Conservation (phyloP, 352 stramenopile genomes). For the Globisporangium ultimum region DNA sequence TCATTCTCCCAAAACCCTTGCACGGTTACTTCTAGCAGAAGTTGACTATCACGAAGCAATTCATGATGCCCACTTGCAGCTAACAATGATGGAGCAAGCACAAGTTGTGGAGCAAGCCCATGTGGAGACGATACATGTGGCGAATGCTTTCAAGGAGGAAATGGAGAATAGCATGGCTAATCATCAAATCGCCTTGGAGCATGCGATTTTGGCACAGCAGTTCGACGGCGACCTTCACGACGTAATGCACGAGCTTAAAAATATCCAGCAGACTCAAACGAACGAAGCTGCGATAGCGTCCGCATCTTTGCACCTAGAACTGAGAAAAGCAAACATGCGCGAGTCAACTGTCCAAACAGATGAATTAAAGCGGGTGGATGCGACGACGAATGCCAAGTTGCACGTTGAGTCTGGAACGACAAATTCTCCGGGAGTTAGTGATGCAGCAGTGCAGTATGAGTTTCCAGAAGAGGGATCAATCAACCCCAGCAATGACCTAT, state of each 20-base stretch:
- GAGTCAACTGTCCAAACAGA: conserved; percentile 60
- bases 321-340: conserved; percentile 26
- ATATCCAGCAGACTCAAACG: conserved; percentile 31
- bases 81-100: conserved; percentile 55
- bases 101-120: conserved; percentile 52
- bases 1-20: conserved; percentile 47
- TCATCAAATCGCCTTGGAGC: conserved; percentile 52
- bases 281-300: conserved; percentile 14
- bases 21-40: conserved; percentile 46
- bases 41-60: conserved; percentile 71
- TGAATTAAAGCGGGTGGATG: conserved; percentile 19
- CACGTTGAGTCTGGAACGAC: conserved; percentile 28
- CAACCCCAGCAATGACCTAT: not conserved
- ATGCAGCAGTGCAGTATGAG: conserved; percentile 37
- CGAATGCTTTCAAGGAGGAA: conserved; percentile 65
- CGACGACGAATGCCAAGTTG: conserved; percentile 36
- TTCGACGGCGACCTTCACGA: conserved; percentile 50
- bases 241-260: conserved; percentile 35
- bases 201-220: conserved; percentile 36
- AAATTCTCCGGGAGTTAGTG: conserved; percentile 18
- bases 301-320: conserved; percentile 14
- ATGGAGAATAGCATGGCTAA: conserved; percentile 39
- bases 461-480: not conserved
- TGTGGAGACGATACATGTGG: conserved; percentile 43
- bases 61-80: conserved; percentile 54